A percentile compares a stretch with the other conserved stretches of the same genome.
phyloP scores from a whole-genome alignment of 1,139 yeast species.

The Candida freyschussii region DNA sequence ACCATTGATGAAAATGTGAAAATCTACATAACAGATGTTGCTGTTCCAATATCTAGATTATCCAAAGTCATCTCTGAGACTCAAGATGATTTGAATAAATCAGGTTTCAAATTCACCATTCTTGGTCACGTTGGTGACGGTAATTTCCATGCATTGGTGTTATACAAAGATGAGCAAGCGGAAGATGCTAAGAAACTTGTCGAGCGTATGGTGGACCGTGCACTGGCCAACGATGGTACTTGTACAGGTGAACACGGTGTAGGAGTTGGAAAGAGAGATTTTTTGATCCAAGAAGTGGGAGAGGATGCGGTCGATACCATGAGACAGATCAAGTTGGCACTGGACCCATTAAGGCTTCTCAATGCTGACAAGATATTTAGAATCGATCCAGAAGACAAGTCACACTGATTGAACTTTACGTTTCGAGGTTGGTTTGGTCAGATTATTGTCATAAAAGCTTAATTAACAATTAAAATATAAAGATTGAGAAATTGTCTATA shows the following conservation, averaged over 20 bases:
- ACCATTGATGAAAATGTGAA: constrained; percentile 43
- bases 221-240: constrained; percentile 48
- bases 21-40: constrained; percentile 61
- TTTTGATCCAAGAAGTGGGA: constrained; percentile 47
- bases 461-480: too few relatives aligned
- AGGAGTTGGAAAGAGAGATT: constrained; percentile 54
- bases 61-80: constrained; percentile 47
- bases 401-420: constrained; percentile 7
- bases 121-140: constrained; percentile 67
- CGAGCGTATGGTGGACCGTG: constrained; percentile 33
- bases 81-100: constrained; percentile 41
- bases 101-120: constrained; percentile 47
- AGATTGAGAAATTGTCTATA: too few relatives aligned
- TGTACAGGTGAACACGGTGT: constrained; percentile 69
- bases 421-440: too few relatives aligned
- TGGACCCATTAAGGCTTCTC: constrained; percentile 52
- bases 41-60: constrained; percentile 53
- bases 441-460: too few relatives aligned
- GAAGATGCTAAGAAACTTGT: constrained; percentile 29
- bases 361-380: constrained; percentile 59
- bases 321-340: constrained; percentile 50
- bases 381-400: constrained; percentile 46
- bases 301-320: constrained; percentile 48
- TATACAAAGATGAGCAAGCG: constrained; percentile 36
- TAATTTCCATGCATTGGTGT: constrained; percentile 54